These are phyloP conservation scores for Sphagnum contortum DNA, from an alignment of 225 moss, liverwort and hornwort species.

Conservation along the genomic window DNA sequence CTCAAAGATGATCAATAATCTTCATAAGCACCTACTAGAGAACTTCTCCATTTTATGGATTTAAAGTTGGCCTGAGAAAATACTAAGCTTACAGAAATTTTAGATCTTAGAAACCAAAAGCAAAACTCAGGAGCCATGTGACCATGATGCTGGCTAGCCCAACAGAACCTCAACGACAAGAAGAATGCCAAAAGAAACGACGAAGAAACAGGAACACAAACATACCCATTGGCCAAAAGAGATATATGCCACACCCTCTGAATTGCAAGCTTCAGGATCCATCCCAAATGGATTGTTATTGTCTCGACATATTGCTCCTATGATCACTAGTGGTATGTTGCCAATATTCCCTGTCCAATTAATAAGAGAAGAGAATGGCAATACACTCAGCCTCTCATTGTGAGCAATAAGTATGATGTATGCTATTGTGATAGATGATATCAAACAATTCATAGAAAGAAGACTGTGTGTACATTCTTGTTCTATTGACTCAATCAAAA, in stretches of 20 bases:
- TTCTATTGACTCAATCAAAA: no score
- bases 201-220: background rate
- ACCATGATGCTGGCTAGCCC: no score
- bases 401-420: no score
- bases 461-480: no score
- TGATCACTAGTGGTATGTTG: slow-evolving; percentile 81
- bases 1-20: no score
- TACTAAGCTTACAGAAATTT: no score
- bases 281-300: slow-evolving; percentile 60
- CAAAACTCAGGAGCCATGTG: no score
- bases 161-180: no score
- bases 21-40: background rate
- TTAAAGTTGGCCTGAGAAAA: background rate
- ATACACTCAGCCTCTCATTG: background rate
- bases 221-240: slow-evolving; percentile 95
- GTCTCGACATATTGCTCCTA: slow-evolving; percentile 74
- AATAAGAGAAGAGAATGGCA: background rate
- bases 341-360: slow-evolving; percentile 72
- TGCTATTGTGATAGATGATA: no score
- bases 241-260: slow-evolving; percentile 73
- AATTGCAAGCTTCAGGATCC: slow-evolving; percentile 40
- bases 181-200: no score
- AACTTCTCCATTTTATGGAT: background rate
- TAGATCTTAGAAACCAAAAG: no score
- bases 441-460: no score